Conservation (phyloP, 306 rosid genomes). For the Pachyrhizus erosus region DNA sequence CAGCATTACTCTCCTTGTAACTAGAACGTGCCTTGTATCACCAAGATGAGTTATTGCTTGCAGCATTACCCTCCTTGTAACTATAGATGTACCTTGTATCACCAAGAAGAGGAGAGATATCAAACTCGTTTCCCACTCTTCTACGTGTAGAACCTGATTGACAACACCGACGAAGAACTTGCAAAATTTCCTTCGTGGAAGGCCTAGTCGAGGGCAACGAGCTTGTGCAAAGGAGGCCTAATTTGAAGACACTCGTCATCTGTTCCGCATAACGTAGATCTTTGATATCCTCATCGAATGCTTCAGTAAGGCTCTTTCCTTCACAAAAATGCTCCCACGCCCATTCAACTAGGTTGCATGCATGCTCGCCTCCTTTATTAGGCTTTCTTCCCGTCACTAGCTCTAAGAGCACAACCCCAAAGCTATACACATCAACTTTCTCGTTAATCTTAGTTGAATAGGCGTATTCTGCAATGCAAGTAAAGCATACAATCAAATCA, state of each 20-base stretch:
- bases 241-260: constrained; percentile 68
- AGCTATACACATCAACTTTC: constrained; percentile 82
- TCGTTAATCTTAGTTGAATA: constrained; percentile 72
- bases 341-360: constrained; percentile 77
- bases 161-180: constrained; percentile 62
- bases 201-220: constrained; percentile 70
- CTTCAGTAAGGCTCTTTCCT: constrained; percentile 57
- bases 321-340: constrained; percentile 63
- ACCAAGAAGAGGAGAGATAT: constrained; percentile 64
- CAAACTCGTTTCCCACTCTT: constrained; percentile 54
- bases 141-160: constrained; percentile 40
- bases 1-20: constrained; percentile 52
- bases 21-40: constrained; percentile 54
- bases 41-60: constrained; percentile 51
- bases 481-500: not conserved
- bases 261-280: constrained; percentile 57
- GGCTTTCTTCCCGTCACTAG: constrained; percentile 82
- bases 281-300: constrained; percentile 65
- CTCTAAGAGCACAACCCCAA: constrained; percentile 88
- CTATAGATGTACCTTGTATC: constrained; percentile 58
- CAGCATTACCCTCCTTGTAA: constrained; percentile 57
- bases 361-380: constrained; percentile 55
- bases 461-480: constrained; percentile 68
- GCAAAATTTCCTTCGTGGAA: constrained; percentile 69
- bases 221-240: constrained; percentile 83